These are phyloP conservation scores for Trichodelitschia bisporula DNA, from an alignment of 495 filamentous ascomycete genomes.

Conservation along the genomic window DNA sequence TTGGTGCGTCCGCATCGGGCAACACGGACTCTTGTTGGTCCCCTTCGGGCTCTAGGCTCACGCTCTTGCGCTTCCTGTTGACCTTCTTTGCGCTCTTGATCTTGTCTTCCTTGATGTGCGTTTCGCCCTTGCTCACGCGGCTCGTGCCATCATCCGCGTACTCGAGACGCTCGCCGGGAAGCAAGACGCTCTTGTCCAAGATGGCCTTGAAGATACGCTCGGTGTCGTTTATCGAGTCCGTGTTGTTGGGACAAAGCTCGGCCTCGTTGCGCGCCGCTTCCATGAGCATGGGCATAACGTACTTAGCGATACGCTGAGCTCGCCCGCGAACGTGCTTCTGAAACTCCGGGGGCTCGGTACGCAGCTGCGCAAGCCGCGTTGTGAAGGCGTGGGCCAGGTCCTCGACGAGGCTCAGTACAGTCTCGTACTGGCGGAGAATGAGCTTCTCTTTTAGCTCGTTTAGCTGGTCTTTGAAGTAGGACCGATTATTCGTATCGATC, in stretches of 20 bases:
- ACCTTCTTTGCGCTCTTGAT: background rate
- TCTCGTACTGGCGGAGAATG: constrained; percentile 56
- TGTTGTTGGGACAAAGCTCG: too few species aligned
- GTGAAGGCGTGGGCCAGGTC: constrained; percentile 48
- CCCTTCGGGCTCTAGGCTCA: too few species aligned
- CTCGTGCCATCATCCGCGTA: background rate
- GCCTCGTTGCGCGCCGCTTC: background rate
- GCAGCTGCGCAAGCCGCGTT: too few species aligned
- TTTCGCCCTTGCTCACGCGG: background rate
- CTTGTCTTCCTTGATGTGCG: background rate
- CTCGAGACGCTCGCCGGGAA: background rate
- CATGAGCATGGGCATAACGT: background rate
- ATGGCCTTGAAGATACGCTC: too few species aligned
- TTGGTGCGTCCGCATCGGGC: background rate
- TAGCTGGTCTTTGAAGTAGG: constrained; percentile 29
- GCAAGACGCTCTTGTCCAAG: too few species aligned
- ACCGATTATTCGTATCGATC: background rate
- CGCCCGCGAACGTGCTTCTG: too few species aligned
- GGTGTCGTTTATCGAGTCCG: too few species aligned
- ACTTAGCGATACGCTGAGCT: background rate
- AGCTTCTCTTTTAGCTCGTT: constrained; percentile 36
- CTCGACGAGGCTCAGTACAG: constrained; percentile 43
- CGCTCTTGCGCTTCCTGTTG: too few species aligned
- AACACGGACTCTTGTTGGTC: too few species aligned
- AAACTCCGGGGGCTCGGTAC: too few species aligned